phyloP scores from a whole-genome alignment of 257 asterid species.

The Paulownia fortunei region DNA sequence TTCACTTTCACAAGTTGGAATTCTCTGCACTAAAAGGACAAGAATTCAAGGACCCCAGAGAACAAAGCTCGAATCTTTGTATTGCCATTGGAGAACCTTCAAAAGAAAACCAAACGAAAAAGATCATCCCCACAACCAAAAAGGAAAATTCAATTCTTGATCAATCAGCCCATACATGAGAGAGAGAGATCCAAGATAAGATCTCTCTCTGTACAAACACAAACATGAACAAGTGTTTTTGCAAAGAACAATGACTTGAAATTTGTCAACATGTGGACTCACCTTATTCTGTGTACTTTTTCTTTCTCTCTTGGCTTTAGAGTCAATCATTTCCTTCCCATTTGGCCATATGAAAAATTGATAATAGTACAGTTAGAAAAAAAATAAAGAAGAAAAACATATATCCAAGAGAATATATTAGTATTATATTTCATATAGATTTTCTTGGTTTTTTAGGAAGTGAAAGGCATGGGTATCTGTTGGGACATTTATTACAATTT shows the following conservation, averaged over 20 bases:
- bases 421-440: slow-evolving; percentile 35
- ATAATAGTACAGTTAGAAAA: slow-evolving; percentile 40
- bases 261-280: slow-evolving; percentile 56
- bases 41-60: slow-evolving; percentile 42
- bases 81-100: slow-evolving; percentile 44
- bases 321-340: slow-evolving; percentile 53
- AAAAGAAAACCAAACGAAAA: slow-evolving; percentile 15
- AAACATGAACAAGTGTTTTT: slow-evolving; percentile 45
- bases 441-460: slow-evolving; percentile 58
- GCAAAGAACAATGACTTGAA: slow-evolving; percentile 59
- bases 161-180: slow-evolving; percentile 34
- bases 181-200: slow-evolving; percentile 53
- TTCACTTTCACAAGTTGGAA: slow-evolving; percentile 29
- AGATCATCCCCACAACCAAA: slow-evolving; percentile 17
- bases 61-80: slow-evolving; percentile 40
- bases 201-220: slow-evolving; percentile 43
- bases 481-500: slow-evolving; percentile 47
- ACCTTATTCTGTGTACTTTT: slow-evolving; percentile 46
- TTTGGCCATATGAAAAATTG: slow-evolving; percentile 41
- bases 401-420: slow-evolving; percentile 28
- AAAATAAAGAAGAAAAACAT: not conserved
- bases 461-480: slow-evolving; percentile 46
- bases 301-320: slow-evolving; percentile 36
- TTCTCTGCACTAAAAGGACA: slow-evolving; percentile 44
- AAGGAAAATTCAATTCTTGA: slow-evolving; percentile 24